Conservation (phyloP, 2,329 filamentous ascomycete genomes). For the Incumbomyces lentus region DNA sequence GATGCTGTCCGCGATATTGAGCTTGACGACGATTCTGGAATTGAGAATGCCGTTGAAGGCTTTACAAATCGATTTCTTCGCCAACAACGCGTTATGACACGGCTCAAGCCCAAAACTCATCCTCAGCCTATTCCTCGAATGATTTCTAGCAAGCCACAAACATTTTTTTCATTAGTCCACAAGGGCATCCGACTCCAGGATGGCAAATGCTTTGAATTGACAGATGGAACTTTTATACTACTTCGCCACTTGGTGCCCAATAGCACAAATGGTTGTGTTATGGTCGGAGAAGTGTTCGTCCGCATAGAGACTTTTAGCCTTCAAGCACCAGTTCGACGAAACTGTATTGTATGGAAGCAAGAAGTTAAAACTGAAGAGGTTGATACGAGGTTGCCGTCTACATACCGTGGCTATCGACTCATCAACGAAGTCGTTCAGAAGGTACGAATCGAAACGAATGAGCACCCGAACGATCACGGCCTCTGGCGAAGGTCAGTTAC, state of each 20-base stretch:
- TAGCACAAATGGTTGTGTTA: conserved; percentile 16
- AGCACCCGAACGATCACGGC: neutral
- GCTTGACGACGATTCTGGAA: neutral
- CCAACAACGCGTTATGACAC: too few relatives aligned
- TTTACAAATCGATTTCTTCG: too few relatives aligned
- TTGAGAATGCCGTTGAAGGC: neutral
- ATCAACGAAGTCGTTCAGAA: conserved; percentile 6
- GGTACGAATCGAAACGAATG: neutral
- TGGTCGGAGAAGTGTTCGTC: conserved; percentile 32
- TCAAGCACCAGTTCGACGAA: conserved; percentile 27
- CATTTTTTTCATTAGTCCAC: too few relatives aligned
- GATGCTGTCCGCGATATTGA: neutral
- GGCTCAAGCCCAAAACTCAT: too few relatives aligned
- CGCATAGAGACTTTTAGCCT: conserved; percentile 25
- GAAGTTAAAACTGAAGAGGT: neutral
- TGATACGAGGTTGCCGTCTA: neutral
- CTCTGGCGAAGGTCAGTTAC: neutral
- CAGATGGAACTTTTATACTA: conserved; percentile 31
- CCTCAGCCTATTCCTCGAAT: too few relatives aligned
- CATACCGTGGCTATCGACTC: neutral
- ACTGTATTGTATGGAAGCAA: conserved; percentile 37
- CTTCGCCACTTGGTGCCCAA: conserved; percentile 30
- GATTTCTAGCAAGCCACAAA: too few relatives aligned
- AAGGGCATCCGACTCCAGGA: too few relatives aligned
- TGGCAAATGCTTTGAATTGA: conserved; percentile 33